A percentile compares a stretch with the other conserved stretches of the same genome.
phyloP scores from a whole-genome alignment of 768 basidiomycete species.

The Pulveroboletus frians region DNA sequence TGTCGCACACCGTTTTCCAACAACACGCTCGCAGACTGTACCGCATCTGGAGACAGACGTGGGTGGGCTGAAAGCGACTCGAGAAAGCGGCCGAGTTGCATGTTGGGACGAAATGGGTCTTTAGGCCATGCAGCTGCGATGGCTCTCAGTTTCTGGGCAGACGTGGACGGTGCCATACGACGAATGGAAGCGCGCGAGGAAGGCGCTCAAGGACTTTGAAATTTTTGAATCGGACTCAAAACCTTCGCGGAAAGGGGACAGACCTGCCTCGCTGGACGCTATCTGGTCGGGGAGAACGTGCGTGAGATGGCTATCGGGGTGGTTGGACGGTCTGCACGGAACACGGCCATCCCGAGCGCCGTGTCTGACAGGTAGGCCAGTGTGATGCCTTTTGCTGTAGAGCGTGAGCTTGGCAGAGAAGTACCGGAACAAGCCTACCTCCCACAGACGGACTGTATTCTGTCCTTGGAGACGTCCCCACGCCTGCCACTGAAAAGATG shows the following conservation, averaged over 20 bases:
- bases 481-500: no score
- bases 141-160: constrained; percentile 45
- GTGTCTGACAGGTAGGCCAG: no score
- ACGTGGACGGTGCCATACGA: constrained; percentile 30
- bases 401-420: not conserved
- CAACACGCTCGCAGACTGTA: constrained; percentile 54
- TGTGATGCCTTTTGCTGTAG: not conserved
- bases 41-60: constrained; percentile 55
- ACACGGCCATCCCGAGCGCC: no score
- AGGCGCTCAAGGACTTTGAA: constrained; percentile 5
- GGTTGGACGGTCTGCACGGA: no score
- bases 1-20: constrained; percentile 50
- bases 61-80: constrained; percentile 64
- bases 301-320: no score
- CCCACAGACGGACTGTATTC: no score
- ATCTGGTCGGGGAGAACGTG: no score
- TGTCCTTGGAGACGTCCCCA: no score
- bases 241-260: constrained; percentile 20
- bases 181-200: not conserved
- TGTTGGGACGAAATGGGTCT: constrained; percentile 73
- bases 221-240: constrained; percentile 15
- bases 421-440: not conserved
- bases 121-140: constrained; percentile 61
- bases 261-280: no score
- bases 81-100: constrained; percentile 66